Evolutionary conservation across 768 basidiomycete species (phyloP), one percentile per base, ranked within the genome.

Genomic region (Zangia roseola): DNA sequence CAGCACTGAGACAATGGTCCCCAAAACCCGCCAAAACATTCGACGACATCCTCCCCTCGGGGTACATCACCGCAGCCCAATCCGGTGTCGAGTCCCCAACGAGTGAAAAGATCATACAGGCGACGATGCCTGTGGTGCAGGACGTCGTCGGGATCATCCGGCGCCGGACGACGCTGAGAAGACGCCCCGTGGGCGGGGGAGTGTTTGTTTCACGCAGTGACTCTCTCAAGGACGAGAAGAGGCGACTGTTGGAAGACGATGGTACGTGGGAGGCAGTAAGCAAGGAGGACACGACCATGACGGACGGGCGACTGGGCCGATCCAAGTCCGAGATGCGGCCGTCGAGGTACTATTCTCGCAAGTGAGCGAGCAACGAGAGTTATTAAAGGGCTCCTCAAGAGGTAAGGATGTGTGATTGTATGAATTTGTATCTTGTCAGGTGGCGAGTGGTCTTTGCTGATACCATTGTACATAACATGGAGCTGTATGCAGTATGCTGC

Each of bases 11-110:
- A 49, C 51, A 53, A 13, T 58, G 57, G 53, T 56, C 58, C 12
- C 39, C 21, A 20, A 55, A 42, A n/a, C 59, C 62, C 1, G 51
- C 63, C 33, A 59, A 65, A 39, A 74, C 76, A 5, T 81, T 81
- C 54, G 65, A 67, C 33, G 76, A 80, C 34, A 73, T 81, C 17
- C 65, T 81, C 10, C 76, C 80, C 2, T 45, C 73, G 5, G 56
- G 67, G 8, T 65, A 72, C n/a, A 79, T 82, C 48, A 69, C 77
- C 3, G 61, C 74, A 0, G 68, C 68, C 3, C 40, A 49, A 20
- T 49, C 62, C 6, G 40, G 26, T 67, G 2, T 53, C 66, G 24
- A 45, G 34, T 35, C 45, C 30, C 57, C 51, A 13, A 47, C 56
- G 19, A 13, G 12, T 59, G 71, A 43, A 62, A 70, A 16, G 67